phyloP scores from a whole-genome alignment of 192 early-diverging fungal genomes.

The Entomortierella beljakovae region DNA sequence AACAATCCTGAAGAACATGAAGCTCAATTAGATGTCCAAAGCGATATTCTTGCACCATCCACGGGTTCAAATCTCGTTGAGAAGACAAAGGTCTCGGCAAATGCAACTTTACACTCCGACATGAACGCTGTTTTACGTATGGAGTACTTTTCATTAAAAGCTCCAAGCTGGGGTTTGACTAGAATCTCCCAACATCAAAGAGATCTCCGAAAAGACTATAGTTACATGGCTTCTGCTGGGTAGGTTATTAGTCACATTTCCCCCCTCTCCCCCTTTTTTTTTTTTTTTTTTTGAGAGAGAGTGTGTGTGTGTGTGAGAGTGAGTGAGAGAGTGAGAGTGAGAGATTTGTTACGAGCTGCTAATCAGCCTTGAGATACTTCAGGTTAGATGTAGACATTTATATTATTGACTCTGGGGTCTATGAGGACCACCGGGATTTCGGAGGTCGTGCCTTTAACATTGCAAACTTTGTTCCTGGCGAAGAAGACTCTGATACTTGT shows the following conservation, averaged over 20 bases:
- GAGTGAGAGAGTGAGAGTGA: too few relatives aligned
- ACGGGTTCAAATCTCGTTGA: neutral
- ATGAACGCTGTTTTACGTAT: neutral
- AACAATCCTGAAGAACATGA: too few relatives aligned
- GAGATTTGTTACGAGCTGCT: too few relatives aligned
- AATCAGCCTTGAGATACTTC: neutral
- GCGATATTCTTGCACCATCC: neutral
- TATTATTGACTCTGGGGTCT: constrained; percentile 73
- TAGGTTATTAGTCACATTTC: constrained; percentile 1
- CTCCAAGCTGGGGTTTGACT: neutral
- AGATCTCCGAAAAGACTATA: constrained; percentile 59
- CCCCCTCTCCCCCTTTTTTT: neutral
- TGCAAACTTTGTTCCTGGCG: constrained; percentile 49
- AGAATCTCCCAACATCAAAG: constrained; percentile 3
- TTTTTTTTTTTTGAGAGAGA: too few relatives aligned
- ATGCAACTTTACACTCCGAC: neutral
- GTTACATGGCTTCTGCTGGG: constrained; percentile 71
- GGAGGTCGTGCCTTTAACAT: constrained; percentile 56
- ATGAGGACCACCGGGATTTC: constrained; percentile 61
- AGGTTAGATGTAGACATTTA: constrained; percentile 68
- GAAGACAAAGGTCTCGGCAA: neutral
- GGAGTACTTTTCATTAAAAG: neutral
- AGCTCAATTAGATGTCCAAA: too few relatives aligned
- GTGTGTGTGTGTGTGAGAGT: too few relatives aligned
- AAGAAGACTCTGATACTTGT: constrained; percentile 49